phyloP scores from a whole-genome alignment of 208 protist species.

The Angomonas desouzai region DNA sequence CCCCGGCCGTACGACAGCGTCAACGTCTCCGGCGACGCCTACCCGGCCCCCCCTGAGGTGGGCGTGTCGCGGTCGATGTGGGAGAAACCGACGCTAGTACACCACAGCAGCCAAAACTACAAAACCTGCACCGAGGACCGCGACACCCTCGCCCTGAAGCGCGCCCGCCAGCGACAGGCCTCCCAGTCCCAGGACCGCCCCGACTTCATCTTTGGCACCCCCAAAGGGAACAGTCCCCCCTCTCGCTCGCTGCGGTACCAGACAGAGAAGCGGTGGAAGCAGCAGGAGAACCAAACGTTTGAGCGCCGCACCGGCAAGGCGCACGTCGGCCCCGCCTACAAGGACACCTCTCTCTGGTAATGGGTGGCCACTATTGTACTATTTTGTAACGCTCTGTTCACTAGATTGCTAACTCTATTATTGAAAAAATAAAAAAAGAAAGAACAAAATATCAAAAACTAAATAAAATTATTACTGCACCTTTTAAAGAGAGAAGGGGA shows the following conservation, averaged over 20 bases:
- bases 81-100: conserved; percentile 28
- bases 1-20: conserved; percentile 40
- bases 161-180: conserved; percentile 33
- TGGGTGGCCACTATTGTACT: not conserved
- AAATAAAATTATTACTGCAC: not conserved
- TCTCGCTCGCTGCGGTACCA: conserved; percentile 27
- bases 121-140: conserved; percentile 23
- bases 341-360: conserved; percentile 66
- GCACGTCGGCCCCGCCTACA: conserved; percentile 42
- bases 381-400: not conserved
- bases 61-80: conserved; percentile 40
- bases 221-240: conserved; percentile 14
- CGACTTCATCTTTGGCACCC: conserved; percentile 47
- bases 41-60: conserved; percentile 60
- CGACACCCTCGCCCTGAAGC: conserved; percentile 46
- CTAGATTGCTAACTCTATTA: not conserved
- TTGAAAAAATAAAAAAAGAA: conserved; percentile 10
- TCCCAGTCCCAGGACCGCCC: conserved; percentile 22
- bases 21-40: conserved; percentile 33
- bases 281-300: conserved; percentile 27
- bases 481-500: no score
- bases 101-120: conserved; percentile 20
- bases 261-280: conserved; percentile 48
- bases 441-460: not conserved
- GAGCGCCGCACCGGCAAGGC: conserved; percentile 52